Percentiles rank a stretch among this genome's conserved stretches.
Conservation (phyloP, 2,329 filamentous ascomycete species). For the Byssothecium circinans region DNA sequence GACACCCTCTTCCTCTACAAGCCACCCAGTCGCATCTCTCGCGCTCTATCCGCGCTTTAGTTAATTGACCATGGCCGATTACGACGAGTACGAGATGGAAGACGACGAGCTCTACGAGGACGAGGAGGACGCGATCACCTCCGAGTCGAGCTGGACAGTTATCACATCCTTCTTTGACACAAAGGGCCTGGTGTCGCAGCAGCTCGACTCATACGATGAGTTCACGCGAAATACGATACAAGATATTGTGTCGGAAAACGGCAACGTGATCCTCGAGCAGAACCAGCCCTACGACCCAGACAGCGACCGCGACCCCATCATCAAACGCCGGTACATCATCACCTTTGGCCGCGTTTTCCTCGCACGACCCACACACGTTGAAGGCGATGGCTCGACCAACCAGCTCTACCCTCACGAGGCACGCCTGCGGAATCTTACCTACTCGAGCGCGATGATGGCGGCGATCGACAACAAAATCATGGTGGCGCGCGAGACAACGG, state of each 20-base stretch:
- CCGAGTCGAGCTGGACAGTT: conserved; percentile 97
- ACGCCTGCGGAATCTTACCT: conserved; percentile 91
- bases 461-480: conserved; percentile 84
- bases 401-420: conserved; percentile 92
- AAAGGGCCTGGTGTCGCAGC: conserved; percentile 94
- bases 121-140: conserved; percentile 71
- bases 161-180: conserved; percentile 96
- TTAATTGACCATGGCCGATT: conserved; percentile 54
- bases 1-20: conserved; percentile 54
- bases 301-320: conserved; percentile 69
- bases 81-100: conserved; percentile 66
- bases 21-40: background rate
- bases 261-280: conserved; percentile 88
- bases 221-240: conserved; percentile 94
- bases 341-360: conserved; percentile 90
- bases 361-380: conserved; percentile 85
- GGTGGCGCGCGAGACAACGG: conserved; percentile 74
- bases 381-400: conserved; percentile 85
- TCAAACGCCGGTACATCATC: conserved; percentile 90
- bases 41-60: background rate
- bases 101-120: conserved; percentile 62
- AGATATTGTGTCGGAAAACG: conserved; percentile 90
- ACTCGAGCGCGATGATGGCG: conserved; percentile 87
- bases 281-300: conserved; percentile 76
- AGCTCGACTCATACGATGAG: conserved; percentile 97